Base-by-base conservation (phyloP, 495 filamentous ascomycete species). In the Lasiosphaeria miniovina region DNA sequence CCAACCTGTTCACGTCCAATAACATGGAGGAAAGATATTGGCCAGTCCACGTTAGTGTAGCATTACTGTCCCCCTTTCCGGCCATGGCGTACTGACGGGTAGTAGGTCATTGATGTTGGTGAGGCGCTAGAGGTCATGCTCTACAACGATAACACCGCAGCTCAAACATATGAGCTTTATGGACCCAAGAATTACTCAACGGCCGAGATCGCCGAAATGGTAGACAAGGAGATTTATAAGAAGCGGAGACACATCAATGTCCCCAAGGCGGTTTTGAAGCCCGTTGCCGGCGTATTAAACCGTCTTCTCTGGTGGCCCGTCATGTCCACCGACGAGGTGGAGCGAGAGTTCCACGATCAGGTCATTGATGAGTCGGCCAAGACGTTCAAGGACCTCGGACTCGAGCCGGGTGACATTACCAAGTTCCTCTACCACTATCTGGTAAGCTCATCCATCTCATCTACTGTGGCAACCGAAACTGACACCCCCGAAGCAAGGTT, bases 331-430 rank as follows among this genome's bases (percentile, higher is more conserved):
- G 94, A 98, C 65, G 84, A 95, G 69, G 81, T 99, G 12, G 92
- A 96, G 81, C 81, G 89, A 49, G 92, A 99, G 74, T 97, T 94
- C 80, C 84, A 95, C 64, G 90, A 98, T 74, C 95, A 98, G 74
- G 81, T 84, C 65, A 94, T 99, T 67, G 94, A 99, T 77, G 82
- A 82, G 49, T 86, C 78, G 4, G 93, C 94, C 52, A 98, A 96
- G 83, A 97, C 95, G 6, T 96, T 98, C 82, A 88, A 88, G 75
- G 92, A 98, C 71, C 80, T 99, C 48, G 90, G 85, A 53, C 95
- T 99, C 66, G 86, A 89, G 75, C 88, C 93, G 17, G 87, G 82
- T 46, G 90, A 96, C 53, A 79, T 98, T 62, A 86, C 81, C 73
- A 84, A 87, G 70, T 83, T 88, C 66, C 94, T 90, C 54, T 96